phyloP scores from a whole-genome alignment of 768 basidiomycete species.

The Lactarius hengduanensis region DNA sequence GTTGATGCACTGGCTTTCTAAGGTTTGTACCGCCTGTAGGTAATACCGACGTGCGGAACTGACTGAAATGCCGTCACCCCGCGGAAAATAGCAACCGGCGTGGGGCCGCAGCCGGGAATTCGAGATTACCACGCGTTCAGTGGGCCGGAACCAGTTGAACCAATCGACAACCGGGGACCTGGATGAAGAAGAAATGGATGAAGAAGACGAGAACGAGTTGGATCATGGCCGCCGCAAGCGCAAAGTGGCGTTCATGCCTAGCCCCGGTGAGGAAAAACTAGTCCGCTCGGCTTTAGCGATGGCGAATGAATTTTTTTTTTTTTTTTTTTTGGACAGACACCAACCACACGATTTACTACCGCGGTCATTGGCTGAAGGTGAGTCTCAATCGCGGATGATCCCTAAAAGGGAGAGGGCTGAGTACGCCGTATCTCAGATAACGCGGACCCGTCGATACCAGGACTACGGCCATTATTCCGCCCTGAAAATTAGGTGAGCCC shows the following conservation, averaged over 20 bases:
- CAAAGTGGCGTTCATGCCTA: conserved; percentile 84
- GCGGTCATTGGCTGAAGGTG: conserved; percentile 84
- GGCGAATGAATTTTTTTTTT: conserved; percentile 17
- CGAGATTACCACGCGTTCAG: conserved; percentile 81
- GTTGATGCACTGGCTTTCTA: conserved; percentile 88
- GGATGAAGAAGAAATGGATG: conserved; percentile 67
- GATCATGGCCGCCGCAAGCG: conserved; percentile 72
- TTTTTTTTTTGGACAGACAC: conserved; percentile 51
- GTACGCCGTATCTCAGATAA: conserved; percentile 52
- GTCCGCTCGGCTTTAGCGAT: conserved; percentile 18
- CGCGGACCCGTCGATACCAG: conserved; percentile 71
- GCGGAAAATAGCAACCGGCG: conserved; percentile 69
- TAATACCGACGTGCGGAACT: conserved; percentile 4
- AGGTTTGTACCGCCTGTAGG: conserved; percentile 44
- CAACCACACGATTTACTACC: conserved; percentile 87
- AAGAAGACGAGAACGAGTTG: conserved; percentile 57
- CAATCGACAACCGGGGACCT: conserved; percentile 72
- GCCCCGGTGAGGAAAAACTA: conserved; percentile 53
- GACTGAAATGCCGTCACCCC: conserved; percentile 8
- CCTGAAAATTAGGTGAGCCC: conserved; percentile 72
- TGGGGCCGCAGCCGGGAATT: conserved; percentile 89
- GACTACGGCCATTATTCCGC: conserved; percentile 73
- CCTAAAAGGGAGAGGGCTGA: conserved; percentile 24
- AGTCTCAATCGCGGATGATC: conserved; percentile 31
- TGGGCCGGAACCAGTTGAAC: conserved; percentile 60